Conservation (phyloP, 129 eudicot genomes). For the Flaveria trinervia region DNA sequence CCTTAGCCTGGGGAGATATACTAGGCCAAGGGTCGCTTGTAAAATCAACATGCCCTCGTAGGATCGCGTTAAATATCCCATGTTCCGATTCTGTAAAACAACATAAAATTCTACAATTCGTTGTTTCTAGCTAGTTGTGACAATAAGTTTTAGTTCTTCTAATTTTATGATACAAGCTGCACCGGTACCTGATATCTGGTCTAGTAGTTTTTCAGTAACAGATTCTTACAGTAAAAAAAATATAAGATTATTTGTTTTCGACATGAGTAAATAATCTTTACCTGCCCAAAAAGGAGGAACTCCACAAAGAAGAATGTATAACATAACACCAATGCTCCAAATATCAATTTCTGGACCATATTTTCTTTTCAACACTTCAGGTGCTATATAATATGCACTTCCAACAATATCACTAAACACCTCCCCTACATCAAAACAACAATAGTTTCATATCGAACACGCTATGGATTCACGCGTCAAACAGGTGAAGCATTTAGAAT, state of each 20-base stretch:
- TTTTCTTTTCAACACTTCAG: constrained; percentile 82
- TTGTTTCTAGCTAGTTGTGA: neutral
- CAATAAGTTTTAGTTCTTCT: neutral
- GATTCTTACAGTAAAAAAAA: too few species aligned
- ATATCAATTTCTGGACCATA: constrained; percentile 95
- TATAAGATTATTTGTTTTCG: neutral
- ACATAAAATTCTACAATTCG: neutral
- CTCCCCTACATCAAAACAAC: constrained; percentile 50
- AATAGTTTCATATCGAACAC: neutral
- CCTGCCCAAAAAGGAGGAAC: constrained; percentile 98
- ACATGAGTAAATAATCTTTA: constrained; percentile 15
- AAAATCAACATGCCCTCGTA: constrained; percentile 67
- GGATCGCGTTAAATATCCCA: constrained; percentile 72
- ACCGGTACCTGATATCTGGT: too few species aligned
- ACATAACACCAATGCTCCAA: constrained; percentile 88
- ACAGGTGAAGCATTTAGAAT: neutral
- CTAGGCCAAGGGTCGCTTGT: constrained; percentile 76
- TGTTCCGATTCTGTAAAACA: constrained; percentile 65
- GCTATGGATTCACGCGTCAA: too few species aligned
- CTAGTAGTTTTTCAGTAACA: too few species aligned
- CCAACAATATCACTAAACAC: constrained; percentile 72
- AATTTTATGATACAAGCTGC: neutral
- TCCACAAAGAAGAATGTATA: constrained; percentile 78
- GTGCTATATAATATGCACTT: constrained; percentile 85
- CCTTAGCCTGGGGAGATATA: constrained; percentile 70